These are phyloP conservation scores for Epithemia pelagica DNA, from an alignment of 108 stramenopile species.

Conservation along the genomic window DNA sequence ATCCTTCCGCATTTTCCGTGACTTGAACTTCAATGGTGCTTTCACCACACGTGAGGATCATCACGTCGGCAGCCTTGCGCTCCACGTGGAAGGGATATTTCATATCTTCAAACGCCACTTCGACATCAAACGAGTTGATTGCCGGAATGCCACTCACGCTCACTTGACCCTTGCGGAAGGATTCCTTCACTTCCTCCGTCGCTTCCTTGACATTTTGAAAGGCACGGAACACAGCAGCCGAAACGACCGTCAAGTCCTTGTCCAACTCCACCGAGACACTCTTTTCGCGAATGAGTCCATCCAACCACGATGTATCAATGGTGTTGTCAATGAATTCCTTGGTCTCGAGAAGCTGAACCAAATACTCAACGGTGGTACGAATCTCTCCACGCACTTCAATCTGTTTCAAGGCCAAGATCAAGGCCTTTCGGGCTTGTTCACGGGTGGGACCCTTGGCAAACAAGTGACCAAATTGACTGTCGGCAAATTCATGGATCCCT, in stretches of 20 bases:
- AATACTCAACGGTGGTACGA: conserved; percentile 97
- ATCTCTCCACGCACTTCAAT: conserved; percentile 98
- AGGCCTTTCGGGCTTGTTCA: conserved; percentile 90
- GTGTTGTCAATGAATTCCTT: conserved; percentile 94
- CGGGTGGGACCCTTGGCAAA: conserved; percentile 94
- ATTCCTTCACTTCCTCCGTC: conserved; percentile 60
- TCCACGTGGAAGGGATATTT: conserved; percentile 91
- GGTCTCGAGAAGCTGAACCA: conserved; percentile 93
- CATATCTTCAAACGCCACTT: conserved; percentile 86
- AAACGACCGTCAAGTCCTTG: conserved; percentile 75
- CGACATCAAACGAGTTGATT: conserved; percentile 87
- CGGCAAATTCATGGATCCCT: conserved; percentile 97
- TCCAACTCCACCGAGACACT: conserved; percentile 62
- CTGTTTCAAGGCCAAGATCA: conserved; percentile 95
- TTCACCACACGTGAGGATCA: conserved; percentile 66
- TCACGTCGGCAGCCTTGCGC: conserved; percentile 70
- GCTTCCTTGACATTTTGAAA: conserved; percentile 74
- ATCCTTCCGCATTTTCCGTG: conserved; percentile 86
- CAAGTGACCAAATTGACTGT: conserved; percentile 98
- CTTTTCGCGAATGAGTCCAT: conserved; percentile 93
- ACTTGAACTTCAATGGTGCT: conserved; percentile 63
- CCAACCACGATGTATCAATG: conserved; percentile 95
- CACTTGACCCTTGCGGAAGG: conserved; percentile 90
- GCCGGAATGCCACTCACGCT: conserved; percentile 68
- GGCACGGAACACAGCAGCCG: conserved; percentile 88